Percentiles rank a stretch among this genome's conserved stretches.
These are phyloP conservation scores for Acacia pycnantha DNA, from an alignment of 331 rosid genomes.

Conservation along the genomic window DNA sequence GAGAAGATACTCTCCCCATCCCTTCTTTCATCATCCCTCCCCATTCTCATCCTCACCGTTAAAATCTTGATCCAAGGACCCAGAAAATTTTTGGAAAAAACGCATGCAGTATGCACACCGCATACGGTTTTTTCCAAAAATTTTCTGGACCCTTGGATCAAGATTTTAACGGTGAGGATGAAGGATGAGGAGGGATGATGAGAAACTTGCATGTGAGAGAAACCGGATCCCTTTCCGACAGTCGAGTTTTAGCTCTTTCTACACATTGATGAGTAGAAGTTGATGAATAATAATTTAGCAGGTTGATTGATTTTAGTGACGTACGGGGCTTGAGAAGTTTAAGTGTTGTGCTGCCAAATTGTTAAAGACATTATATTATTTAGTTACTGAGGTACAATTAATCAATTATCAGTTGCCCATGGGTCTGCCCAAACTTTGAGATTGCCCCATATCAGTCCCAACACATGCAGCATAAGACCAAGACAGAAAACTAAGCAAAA, in stretches of 20 bases:
- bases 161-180: too few relatives aligned
- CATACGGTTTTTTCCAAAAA: too few relatives aligned
- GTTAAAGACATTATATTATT: neutral
- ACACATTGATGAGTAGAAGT: neutral
- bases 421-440: neutral
- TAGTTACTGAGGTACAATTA: neutral
- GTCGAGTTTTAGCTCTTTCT: neutral
- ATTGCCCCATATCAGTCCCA: neutral
- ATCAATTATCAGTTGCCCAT: neutral
- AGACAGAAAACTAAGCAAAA: neutral
- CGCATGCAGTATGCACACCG: too few relatives aligned
- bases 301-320: neutral
- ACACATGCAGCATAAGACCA: neutral
- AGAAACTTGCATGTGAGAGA: too few relatives aligned
- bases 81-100: too few relatives aligned
- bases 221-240: neutral
- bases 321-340: neutral
- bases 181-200: too few relatives aligned
- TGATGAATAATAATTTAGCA: neutral
- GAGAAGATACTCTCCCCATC: too few relatives aligned
- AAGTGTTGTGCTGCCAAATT: neutral
- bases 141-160: too few relatives aligned
- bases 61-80: too few relatives aligned
- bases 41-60: too few relatives aligned
- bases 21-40: too few relatives aligned